Percentiles rank a stretch among this genome's conserved stretches.
Evolutionary conservation across 495 filamentous ascomycete genomes (phyloP).

Genomic region (Collariella sp.): DNA sequence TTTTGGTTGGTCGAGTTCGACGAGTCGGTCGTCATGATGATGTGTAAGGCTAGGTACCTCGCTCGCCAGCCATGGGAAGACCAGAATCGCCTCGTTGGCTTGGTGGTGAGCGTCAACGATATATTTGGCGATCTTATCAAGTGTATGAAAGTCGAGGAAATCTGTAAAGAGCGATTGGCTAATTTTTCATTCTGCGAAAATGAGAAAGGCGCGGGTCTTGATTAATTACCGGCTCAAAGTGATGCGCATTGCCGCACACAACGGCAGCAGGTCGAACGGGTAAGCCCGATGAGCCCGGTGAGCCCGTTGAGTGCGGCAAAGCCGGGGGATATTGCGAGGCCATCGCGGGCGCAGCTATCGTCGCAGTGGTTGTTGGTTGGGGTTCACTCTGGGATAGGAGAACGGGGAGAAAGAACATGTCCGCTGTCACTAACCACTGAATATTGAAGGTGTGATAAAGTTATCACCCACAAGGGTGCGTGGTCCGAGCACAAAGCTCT

Average conservation of each 20-base stretch:
- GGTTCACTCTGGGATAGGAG: too few species aligned
- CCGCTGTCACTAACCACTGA: too few species aligned
- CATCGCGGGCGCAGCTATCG: background rate
- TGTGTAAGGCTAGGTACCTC: background rate
- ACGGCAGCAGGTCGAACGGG: background rate
- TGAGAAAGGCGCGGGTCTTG: too few species aligned
- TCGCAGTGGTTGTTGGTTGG: background rate
- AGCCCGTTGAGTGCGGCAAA: background rate
- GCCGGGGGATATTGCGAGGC: background rate
- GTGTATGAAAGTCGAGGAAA: too few species aligned
- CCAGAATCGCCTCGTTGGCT: conserved; percentile 7
- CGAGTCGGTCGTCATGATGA: background rate
- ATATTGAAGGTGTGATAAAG: too few species aligned
- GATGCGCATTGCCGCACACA: background rate
- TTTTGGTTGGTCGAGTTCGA: conserved; percentile 1
- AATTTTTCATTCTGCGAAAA: too few species aligned
- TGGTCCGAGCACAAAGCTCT: too few species aligned
- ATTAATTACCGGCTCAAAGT: too few species aligned
- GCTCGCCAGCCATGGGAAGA: conserved; percentile 8
- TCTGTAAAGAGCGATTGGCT: too few species aligned
- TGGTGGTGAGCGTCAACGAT: conserved; percentile 4
- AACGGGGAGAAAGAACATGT: too few species aligned
- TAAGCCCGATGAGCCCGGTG: background rate
- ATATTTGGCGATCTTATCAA: conserved; percentile 6
- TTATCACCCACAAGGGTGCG: too few species aligned